phyloP scores from a whole-genome alignment of 441 rosid species.

The Adansonia gregorii region DNA sequence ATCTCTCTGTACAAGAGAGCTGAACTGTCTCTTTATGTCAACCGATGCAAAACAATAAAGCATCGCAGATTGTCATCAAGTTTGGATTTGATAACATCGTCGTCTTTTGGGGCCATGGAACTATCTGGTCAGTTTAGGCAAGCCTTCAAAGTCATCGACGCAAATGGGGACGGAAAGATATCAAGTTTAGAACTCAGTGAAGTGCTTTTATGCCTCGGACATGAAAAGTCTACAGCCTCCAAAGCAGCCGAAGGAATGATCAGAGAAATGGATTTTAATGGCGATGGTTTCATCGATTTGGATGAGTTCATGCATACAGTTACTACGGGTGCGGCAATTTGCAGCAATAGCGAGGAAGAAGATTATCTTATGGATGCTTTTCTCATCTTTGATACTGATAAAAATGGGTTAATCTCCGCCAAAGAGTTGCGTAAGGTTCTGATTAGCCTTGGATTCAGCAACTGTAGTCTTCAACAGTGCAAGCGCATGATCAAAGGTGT shows the following conservation, averaged over 20 bases:
- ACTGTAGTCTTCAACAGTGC: conserved; percentile 47
- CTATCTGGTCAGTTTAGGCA: conserved; percentile 31
- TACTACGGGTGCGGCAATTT: conserved; percentile 24
- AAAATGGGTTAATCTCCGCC: conserved; percentile 56
- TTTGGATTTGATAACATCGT: conserved; percentile 32
- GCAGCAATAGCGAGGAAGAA: not conserved
- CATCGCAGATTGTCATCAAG: conserved; percentile 27
- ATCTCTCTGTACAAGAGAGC: conserved; percentile 30
- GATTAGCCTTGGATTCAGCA: conserved; percentile 37
- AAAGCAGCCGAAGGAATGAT: conserved; percentile 47
- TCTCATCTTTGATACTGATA: conserved; percentile 44
- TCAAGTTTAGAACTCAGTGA: conserved; percentile 47
- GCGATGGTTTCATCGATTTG: conserved; percentile 51
- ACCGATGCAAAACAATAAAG: conserved; percentile 16
- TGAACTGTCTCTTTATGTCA: conserved; percentile 22
- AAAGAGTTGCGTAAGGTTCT: conserved; percentile 49
- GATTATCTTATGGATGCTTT: conserved; percentile 51
- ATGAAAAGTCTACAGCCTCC: conserved; percentile 37
- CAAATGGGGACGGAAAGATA: conserved; percentile 57
- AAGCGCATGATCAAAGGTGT: conserved; percentile 49
- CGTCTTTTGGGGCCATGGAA: conserved; percentile 45
- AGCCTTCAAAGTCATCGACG: conserved; percentile 38
- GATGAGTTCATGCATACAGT: conserved; percentile 43
- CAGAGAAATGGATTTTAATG: conserved; percentile 43
- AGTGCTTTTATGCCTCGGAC: conserved; percentile 44